These are phyloP conservation scores for Leishmania lainsoni DNA, from an alignment of 208 protist species.

Conservation along the genomic window DNA sequence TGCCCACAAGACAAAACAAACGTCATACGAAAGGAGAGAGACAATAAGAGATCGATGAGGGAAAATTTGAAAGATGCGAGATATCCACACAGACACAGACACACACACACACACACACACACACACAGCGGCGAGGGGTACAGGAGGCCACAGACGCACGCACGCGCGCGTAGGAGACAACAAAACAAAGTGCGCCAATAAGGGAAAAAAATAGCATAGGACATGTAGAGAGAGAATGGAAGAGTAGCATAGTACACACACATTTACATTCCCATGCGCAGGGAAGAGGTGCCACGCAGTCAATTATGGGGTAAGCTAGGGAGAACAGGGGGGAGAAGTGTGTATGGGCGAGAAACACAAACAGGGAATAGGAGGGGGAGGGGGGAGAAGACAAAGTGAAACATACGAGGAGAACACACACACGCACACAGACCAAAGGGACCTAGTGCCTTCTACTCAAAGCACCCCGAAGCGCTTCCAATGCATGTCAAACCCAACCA, in stretches of 20 bases:
- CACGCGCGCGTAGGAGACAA: not conserved
- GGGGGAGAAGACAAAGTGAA: not conserved
- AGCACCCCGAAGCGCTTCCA: not conserved
- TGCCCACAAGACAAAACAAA: not conserved
- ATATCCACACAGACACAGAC: not conserved
- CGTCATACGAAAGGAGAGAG: not conserved
- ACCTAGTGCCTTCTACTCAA: not conserved
- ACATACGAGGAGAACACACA: not conserved
- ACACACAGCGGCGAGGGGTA: not conserved
- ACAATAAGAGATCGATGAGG: not conserved
- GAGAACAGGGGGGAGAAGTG: not conserved
- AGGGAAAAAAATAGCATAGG: constrained; percentile 5
- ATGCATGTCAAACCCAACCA: not conserved
- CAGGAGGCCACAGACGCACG: not conserved
- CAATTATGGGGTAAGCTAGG: not conserved
- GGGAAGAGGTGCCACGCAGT: constrained; percentile 3
- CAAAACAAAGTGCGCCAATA: not conserved
- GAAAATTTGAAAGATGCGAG: not conserved
- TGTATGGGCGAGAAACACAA: constrained; percentile 8
- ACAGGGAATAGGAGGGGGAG: not conserved
- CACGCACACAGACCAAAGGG: not conserved
- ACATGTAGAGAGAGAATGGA: constrained; percentile 4
- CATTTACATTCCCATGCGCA: not conserved
- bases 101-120: not conserved
- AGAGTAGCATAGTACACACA: not conserved